Base-by-base conservation (phyloP, 768 basidiomycete genomes). In the Termitomyces sp. region DNA sequence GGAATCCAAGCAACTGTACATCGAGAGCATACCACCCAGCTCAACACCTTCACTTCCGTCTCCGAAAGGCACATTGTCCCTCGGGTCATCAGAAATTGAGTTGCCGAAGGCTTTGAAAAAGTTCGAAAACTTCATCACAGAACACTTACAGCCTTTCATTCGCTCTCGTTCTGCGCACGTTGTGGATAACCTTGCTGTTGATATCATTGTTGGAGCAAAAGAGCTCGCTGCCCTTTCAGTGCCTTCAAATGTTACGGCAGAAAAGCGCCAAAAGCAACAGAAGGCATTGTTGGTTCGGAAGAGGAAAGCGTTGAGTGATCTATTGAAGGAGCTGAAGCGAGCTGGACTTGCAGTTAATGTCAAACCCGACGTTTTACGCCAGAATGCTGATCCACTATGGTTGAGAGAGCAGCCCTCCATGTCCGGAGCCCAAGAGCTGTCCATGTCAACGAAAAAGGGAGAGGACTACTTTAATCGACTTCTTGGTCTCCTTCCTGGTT, bases 271-370 rank as follows among this genome's bases (percentile, higher is more conserved):
- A 60, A 91, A 85, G 74, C 82, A 80, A 63, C 79, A 74, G 55
- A 95, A 95, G 69, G 83, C 86, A 23, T 72, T 98, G 10, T 77
- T 90, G 43, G 82, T 83, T 4, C 83, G 92, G 50, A 99, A 98
- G 75, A 79, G 90, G 61, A 92, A 91, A 68, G 95, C 95, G 0
- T 93, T 88, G 83, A 87, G 89, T 30, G 95, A 98, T 68, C 77
- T 97, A 20, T 76, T 97, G 62, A 96, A 94, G 71, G 93, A 95
- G 67, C 75, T 97, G 55, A 91, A 91, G 69, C 80, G 82, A 1
- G 77, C 83, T 20, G 97, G 97, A 20, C 79, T 98, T 55, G 77
- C 92, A 0, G 72, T 77, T 43, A 89, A 83, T 55, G 73, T 92
- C 53, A 90, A 88, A 67, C 82, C 91, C 1, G 88, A 90, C 26